Base-by-base conservation (phyloP, 176 grass and related monocot genomes). In the Musa beccarii region DNA sequence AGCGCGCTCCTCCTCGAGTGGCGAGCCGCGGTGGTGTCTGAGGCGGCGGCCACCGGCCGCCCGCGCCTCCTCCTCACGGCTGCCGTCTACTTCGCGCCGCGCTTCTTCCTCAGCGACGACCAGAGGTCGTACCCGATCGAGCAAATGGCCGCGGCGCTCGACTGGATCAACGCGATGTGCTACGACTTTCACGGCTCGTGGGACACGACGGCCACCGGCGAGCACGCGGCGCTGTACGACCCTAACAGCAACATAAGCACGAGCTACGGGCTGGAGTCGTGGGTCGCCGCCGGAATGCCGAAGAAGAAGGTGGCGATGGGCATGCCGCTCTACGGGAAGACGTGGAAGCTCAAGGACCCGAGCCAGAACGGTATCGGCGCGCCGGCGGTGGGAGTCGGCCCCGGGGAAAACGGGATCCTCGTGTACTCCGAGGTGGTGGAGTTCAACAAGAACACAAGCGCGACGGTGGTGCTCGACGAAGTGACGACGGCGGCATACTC, bases 151-250 rank as follows among this genome's bases (percentile, higher is more conserved):
- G 22, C 50, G 3, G 28, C 13, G 51, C 65, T 79, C 51, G 77
- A 79, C 51, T 78, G 76, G 76, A 29, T 78, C 63, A 68, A 78
- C 52, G 63, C 34, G 4, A 66, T 78, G 63, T 56, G 64, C 77
- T 79, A 54, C 53, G 77, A 70, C 66, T 69, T 57, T 26, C 77
- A 79, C 53, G 66, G 66, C 17, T 49, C 66, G 1, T 70, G 77
- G 66, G 29, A 79, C 53, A 34, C 53, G 16, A 13, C 77, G 52
- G 66, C 52, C 4, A 70, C 77, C 1, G 77, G 66, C 5, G 61
- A 23, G 75, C 61, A 66, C n/a, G 77, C 77, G 28, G 26, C 66
- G 66, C 66, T 69, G 2, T 70, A 51, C 29, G 77, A 79, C 54
- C 52, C 66, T 26, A 22, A 2, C 0, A 59, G 66, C 77, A 56